A percentile compares a stretch with the other conserved stretches of the same genome.
phyloP scores from a whole-genome alignment of 768 basidiomycete genomes.

The Candolleomyces efflorescens region DNA sequence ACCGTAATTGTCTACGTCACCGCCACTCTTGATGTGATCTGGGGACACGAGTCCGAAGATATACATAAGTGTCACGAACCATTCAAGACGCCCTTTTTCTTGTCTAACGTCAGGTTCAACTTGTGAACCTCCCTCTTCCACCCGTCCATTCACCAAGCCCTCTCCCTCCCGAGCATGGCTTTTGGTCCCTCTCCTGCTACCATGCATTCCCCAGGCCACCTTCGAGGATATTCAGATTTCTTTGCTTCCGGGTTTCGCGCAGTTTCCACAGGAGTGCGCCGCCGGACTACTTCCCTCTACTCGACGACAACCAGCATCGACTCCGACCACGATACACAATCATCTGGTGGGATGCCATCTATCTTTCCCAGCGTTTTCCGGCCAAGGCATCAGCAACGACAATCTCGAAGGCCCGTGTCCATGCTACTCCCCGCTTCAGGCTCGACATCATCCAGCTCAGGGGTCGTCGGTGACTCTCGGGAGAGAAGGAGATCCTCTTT shows the following conservation, averaged over 20 bases:
- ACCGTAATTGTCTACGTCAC: slow-evolving; percentile 20
- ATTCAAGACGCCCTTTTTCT: slow-evolving; percentile 3
- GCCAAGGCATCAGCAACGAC: background rate
- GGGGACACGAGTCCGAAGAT: slow-evolving; percentile 2
- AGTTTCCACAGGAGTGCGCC: slow-evolving; percentile 22
- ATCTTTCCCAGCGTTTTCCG: background rate
- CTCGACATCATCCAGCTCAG: no score
- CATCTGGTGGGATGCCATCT: background rate
- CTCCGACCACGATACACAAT: background rate
- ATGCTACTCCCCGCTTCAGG: slow-evolving; percentile 20
- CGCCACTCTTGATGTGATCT: slow-evolving; percentile 19
- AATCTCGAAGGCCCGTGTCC: slow-evolving; percentile 19
- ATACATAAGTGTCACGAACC: slow-evolving; percentile 5
- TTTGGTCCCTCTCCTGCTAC: slow-evolving; percentile 2
- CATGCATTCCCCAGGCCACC: slow-evolving; percentile 9
- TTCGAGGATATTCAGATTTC: slow-evolving; percentile 41
- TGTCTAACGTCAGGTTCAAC: slow-evolving; percentile 2
- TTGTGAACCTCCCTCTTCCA: background rate
- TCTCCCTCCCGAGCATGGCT: background rate
- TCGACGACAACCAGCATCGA: background rate
- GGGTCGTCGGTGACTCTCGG: slow-evolving; percentile 8
- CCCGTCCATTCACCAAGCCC: slow-evolving; percentile 1
- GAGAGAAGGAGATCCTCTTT: slow-evolving; percentile 28
- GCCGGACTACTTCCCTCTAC: background rate
- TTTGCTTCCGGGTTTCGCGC: slow-evolving; percentile 43